Percentiles rank a stretch among this genome's conserved stretches.
Evolutionary conservation across 192 early-diverging fungal genomes (phyloP).

Genomic region (Phycomyces blakesleeanus): DNA sequence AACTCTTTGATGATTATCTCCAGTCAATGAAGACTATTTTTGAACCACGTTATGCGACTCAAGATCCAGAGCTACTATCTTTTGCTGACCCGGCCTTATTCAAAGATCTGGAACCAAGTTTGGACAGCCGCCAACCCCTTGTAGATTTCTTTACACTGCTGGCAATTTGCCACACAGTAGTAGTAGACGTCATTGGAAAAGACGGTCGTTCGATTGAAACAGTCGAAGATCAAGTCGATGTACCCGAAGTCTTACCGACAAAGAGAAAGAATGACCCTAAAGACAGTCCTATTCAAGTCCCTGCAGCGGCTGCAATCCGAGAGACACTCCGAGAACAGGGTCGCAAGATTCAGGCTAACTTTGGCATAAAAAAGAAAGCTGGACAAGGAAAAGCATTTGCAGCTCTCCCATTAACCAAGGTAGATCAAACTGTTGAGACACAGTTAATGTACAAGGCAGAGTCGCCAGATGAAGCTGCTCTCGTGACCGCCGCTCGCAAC

Average conservation of each 20-base stretch:
- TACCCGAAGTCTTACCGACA: neutral
- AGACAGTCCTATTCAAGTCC: neutral
- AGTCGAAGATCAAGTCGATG: constrained; percentile 29
- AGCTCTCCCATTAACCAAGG: neutral
- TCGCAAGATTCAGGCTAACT: neutral
- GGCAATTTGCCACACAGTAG: constrained; percentile 92
- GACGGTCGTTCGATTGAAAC: constrained; percentile 42
- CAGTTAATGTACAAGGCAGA: constrained; percentile 63
- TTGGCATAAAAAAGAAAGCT: neutral
- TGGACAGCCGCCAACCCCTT: constrained; percentile 35
- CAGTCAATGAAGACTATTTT: constrained; percentile 61
- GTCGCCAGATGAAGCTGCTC: constrained; percentile 80
- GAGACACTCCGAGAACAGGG: neutral
- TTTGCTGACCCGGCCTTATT: constrained; percentile 85
- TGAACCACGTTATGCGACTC: constrained; percentile 59
- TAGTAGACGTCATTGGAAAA: constrained; percentile 66
- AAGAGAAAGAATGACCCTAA: neutral
- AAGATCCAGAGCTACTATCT: constrained; percentile 58
- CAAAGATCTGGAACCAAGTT: constrained; percentile 53
- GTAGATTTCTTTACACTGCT: constrained; percentile 85
- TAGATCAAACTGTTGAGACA: constrained; percentile 33
- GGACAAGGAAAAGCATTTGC: neutral
- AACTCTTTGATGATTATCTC: constrained; percentile 54
- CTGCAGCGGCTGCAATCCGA: neutral
- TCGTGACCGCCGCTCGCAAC: constrained; percentile 76